phyloP scores from a whole-genome alignment of 179 eudicot genomes.

The Silene noctiflora region DNA sequence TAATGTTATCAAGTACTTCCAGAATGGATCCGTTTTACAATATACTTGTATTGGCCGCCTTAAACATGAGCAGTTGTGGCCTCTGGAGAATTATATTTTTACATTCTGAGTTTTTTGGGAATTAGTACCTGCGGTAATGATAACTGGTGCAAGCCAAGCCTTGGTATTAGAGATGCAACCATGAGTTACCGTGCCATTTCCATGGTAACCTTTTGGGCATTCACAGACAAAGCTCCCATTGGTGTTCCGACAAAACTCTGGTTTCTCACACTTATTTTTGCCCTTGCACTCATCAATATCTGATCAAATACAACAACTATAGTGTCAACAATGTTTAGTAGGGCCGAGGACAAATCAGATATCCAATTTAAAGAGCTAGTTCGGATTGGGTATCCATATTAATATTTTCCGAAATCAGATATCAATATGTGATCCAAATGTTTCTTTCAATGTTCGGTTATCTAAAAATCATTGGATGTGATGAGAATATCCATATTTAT shows the following conservation, averaged over 20 bases:
- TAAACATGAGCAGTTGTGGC: too few species aligned
- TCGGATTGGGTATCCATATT: too few species aligned
- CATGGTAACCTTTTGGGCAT: conserved; percentile 29
- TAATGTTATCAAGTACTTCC: neutral
- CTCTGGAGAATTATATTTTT: neutral
- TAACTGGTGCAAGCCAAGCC: conserved; percentile 19
- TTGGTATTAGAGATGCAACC: conserved; percentile 14
- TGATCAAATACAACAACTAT: neutral
- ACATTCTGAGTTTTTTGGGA: neutral
- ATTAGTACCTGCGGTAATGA: conserved; percentile 21
- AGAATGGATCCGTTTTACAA: neutral
- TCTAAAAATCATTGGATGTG: too few species aligned
- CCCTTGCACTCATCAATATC: conserved; percentile 26
- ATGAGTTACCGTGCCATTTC: conserved; percentile 18
- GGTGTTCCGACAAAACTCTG: conserved; percentile 13
- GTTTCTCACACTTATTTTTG: neutral
- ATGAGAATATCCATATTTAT: too few species aligned
- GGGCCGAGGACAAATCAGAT: too few species aligned
- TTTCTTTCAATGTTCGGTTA: too few species aligned
- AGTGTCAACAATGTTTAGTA: too few species aligned
- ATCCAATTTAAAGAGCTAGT: too few species aligned
- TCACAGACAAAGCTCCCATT: conserved; percentile 17
- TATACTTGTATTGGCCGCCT: neutral
- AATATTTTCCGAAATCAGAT: too few species aligned
- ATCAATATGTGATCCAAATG: too few species aligned